phyloP scores from a whole-genome alignment of 192 early-diverging fungal genomes.

The Endogone sp. region DNA sequence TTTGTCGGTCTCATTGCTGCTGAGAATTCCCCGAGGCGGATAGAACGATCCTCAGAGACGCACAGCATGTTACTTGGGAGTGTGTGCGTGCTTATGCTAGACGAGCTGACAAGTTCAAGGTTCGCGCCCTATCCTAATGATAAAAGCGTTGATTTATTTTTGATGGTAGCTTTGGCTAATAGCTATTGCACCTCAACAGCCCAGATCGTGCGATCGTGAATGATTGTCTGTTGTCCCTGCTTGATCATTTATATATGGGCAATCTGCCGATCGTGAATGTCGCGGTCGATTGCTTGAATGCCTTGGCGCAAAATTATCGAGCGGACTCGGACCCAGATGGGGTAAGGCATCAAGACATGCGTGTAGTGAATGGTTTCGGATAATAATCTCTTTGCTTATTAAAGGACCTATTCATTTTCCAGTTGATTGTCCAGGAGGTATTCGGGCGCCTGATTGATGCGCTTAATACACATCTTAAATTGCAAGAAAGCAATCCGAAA shows the following conservation, averaged over 20 bases:
- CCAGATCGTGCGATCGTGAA: conserved; percentile 40
- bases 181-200: conserved; percentile 11
- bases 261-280: conserved; percentile 58
- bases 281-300: conserved; percentile 57
- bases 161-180: not conserved
- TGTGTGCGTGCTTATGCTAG: conserved; percentile 20
- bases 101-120: conserved; percentile 33
- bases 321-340: conserved; percentile 52
- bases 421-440: conserved; percentile 53
- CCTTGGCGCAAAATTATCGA: conserved; percentile 55
- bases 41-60: conserved; percentile 22
- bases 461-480: conserved; percentile 61
- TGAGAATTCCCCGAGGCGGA: conserved; percentile 4
- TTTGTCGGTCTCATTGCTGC: conserved; percentile 20
- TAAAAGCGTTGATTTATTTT: not conserved
- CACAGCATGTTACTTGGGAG: conserved; percentile 40
- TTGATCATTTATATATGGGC: conserved; percentile 63
- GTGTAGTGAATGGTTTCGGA: not conserved
- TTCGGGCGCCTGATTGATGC: conserved; percentile 64
- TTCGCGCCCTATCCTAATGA: not conserved
- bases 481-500: conserved; percentile 30
- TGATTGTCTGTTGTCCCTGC: conserved; percentile 56
- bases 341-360: conserved; percentile 17
- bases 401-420: not conserved
- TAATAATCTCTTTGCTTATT: not conserved